Conservation (phyloP, 495 filamentous ascomycete genomes). For the Xylaria castorea region DNA sequence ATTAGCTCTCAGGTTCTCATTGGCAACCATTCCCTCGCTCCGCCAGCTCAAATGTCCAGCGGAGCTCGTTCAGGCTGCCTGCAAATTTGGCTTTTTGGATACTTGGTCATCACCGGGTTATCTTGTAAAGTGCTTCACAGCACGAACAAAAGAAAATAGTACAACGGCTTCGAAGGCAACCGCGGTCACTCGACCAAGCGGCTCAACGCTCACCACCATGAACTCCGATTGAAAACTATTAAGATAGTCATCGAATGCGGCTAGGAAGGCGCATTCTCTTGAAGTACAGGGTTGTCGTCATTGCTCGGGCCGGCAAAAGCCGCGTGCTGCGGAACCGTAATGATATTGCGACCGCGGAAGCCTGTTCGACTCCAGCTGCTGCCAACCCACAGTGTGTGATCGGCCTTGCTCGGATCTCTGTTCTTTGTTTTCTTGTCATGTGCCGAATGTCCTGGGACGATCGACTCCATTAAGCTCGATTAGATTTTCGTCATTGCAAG, state of each 20-base stretch:
- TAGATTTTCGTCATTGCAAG: conserved; percentile 38
- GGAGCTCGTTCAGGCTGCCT: conserved; percentile 52
- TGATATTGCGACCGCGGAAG: conserved; percentile 28
- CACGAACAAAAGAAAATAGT: conserved; percentile 30
- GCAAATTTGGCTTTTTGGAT: conserved; percentile 70
- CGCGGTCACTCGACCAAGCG: conserved; percentile 26
- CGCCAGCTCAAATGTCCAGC: conserved; percentile 25
- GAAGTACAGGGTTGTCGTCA: conserved; percentile 39
- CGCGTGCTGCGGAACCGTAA: conserved; percentile 17
- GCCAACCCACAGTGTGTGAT: conserved; percentile 30
- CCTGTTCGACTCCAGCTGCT: conserved; percentile 32
- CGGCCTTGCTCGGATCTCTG: conserved; percentile 52
- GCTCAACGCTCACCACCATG: conserved; percentile 22
- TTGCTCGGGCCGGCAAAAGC: conserved; percentile 32
- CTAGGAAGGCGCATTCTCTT: conserved; percentile 25
- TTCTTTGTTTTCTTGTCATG: conserved; percentile 47
- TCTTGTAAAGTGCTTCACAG: conserved; percentile 37
- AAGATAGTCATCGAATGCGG: conserved; percentile 44
- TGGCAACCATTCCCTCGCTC: conserved; percentile 50
- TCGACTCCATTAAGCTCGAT: conserved; percentile 35
- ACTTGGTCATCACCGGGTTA: conserved; percentile 63
- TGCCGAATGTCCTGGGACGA: conserved; percentile 29
- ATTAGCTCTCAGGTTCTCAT: conserved; percentile 69
- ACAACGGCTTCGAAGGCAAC: conserved; percentile 29
- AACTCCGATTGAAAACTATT: conserved; percentile 69